Base-by-base conservation (phyloP, 805 yeast species). In the Spathaspora arborariae region DNA sequence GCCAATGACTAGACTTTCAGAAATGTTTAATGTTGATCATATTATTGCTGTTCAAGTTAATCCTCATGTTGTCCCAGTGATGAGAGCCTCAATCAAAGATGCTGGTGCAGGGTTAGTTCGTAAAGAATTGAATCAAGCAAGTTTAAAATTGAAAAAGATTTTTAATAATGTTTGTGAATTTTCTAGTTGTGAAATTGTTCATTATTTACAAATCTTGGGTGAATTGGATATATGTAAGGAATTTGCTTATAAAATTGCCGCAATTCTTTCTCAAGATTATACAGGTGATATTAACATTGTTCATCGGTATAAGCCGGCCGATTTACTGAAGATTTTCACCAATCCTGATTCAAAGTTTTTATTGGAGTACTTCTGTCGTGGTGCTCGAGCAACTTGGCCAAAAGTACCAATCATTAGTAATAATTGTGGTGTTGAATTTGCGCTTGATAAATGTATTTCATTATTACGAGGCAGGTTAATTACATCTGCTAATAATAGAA, bases 41-140 rank as follows among this genome's bases (percentile, higher is more conserved):
- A 91, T 94, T 51, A 90, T 94, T 55, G 99, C 97, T 0, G 92
- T 96, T 40, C 99, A 94, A 63, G 99, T 94, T 1, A 94, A 94
- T 59, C 96, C 97, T 0, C 99, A 94, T 62, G 96, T 94, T 13
- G 88, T 87, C 2, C 99, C 99, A 0, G 77, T 92, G 43, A 72
- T 94, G 55, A 82, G 82, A 53, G 68, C 82, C 45, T 81, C 90
- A 0, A 75, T 83, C 3, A 79, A 83, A 18, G 79, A 81, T 60
- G 82, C 81, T 18, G 90, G 89, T 10, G 89, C 88, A 6, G 84
- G 79, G n/a, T n/a, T n/a, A 51, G 67, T 81, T 38, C 88, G 84
- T 55, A 77, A 79, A 49, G 85, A 80, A 50, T 67, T 77, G 35
- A 34, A 21, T 24, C 35, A 40, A 16, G 21, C 24, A 19, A 77